Evolutionary conservation across 139 green algal species (phyloP), one percentile per base, ranked within the genome.

Genomic region (Haematococcus sp.): DNA sequence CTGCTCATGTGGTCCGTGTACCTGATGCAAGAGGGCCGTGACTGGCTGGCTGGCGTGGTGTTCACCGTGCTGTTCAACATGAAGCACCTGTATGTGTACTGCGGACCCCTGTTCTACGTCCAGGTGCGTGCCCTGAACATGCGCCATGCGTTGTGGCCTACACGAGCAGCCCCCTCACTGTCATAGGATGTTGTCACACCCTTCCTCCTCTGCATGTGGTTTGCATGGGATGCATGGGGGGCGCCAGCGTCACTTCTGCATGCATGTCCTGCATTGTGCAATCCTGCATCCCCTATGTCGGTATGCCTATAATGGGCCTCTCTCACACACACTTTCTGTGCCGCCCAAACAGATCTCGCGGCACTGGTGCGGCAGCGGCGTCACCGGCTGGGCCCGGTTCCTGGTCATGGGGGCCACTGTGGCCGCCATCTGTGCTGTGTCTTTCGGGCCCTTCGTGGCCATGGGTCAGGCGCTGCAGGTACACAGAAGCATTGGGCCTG

Each of bases 81-180:
- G 63, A 98, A 98, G 86, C 95, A 98, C 85, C 83, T 98, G 33
- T 98, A 94, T 78, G 85, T 91, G 2, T 92, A 92, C 63, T 85
- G 89, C 4, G 95, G 81, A 2, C 95, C 95, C 7, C 75, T 89
- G 2, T 97, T 90, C 75, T 85, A 93, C 22, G 82, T 95, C 0
- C 91, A 91, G 77, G 76, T 98, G 30, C 80, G 98, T 16, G 68
- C n/a, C n/a, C n/a, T n/a, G n/a, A n/a, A n/a, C n/a, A n/a, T n/a
- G n/a, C n/a, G n/a, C n/a, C n/a, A n/a, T n/a, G n/a, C n/a, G n/a
- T n/a, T n/a, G n/a, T n/a, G 2, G 25, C 2, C 54, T 52, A 51
- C 19, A 52, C 33, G 43, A 59, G 16, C 65, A 66, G 46, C 68
- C 35, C 58, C 30, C 33, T 43, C 43, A 34, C 5, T 49, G 4